A percentile compares a stretch with the other conserved stretches of the same genome.
phyloP scores from a whole-genome alignment of 2,329 filamentous ascomycete genomes.

The Sclerotinia subarctica region DNA sequence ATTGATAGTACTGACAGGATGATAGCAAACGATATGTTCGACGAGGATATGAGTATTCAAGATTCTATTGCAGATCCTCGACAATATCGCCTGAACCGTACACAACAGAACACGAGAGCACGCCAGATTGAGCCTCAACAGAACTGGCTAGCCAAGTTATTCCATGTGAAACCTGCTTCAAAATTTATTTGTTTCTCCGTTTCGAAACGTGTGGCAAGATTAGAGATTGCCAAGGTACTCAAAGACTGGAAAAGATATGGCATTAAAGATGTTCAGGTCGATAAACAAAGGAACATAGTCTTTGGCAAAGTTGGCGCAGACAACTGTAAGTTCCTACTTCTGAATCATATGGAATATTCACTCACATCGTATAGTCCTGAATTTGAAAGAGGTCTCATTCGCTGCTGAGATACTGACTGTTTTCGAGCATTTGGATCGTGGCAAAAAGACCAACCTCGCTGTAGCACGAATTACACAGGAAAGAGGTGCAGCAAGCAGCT shows the following conservation, averaged over 20 bases:
- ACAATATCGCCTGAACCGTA: constrained; percentile 23
- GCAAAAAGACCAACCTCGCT: constrained; percentile 70
- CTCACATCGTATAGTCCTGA: constrained; percentile 55
- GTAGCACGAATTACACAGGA: constrained; percentile 86
- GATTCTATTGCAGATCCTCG: constrained; percentile 30
- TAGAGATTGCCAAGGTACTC: constrained; percentile 72
- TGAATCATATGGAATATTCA: background rate
- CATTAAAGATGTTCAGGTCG: constrained; percentile 73
- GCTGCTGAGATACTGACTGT: constrained; percentile 85
- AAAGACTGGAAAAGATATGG: constrained; percentile 60
- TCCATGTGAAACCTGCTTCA: constrained; percentile 81
- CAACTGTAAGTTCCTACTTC: constrained; percentile 63
- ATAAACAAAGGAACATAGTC: constrained; percentile 75
- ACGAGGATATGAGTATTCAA: constrained; percentile 32
- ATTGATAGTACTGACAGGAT: background rate
- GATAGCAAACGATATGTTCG: constrained; percentile 32
- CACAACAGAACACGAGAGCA: constrained; percentile 16
- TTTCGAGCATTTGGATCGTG: constrained; percentile 56
- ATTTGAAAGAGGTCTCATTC: constrained; percentile 84
- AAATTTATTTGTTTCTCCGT: constrained; percentile 73
- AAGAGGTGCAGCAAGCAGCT: constrained; percentile 85
- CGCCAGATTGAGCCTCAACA: constrained; percentile 63
- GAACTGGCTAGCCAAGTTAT: constrained; percentile 85
- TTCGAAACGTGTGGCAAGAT: constrained; percentile 68
- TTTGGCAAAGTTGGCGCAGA: constrained; percentile 71